These are phyloP conservation scores for Thalassia testudinum DNA, from an alignment of 116 monocot genomes.

Conservation along the genomic window DNA sequence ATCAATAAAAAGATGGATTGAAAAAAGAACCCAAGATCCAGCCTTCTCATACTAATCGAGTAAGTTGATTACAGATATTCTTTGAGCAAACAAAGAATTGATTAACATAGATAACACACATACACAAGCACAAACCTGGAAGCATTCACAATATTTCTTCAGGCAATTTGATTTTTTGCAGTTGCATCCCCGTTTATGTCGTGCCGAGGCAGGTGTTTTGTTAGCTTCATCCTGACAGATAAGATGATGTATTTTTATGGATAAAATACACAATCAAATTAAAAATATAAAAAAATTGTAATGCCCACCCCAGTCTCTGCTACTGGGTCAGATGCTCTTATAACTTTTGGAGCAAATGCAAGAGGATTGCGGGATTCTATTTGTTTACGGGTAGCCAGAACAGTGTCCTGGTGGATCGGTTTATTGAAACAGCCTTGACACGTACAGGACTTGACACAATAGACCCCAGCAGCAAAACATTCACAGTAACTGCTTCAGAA, in stretches of 20 bases:
- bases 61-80: too few species aligned
- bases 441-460: constrained; percentile 43
- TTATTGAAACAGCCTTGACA: constrained; percentile 61
- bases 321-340: constrained; percentile 28
- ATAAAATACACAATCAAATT: too few species aligned
- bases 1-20: not conserved
- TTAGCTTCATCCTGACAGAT: constrained; percentile 42
- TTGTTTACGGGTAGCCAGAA: constrained; percentile 28
- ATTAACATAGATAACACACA: not conserved
- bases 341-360: constrained; percentile 77
- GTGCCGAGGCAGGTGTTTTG: constrained; percentile 78
- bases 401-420: constrained; percentile 26
- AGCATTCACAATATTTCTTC: constrained; percentile 98
- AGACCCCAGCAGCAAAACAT: constrained; percentile 66
- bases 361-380: constrained; percentile 63
- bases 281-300: too few species aligned
- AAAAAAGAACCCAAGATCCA: not conserved
- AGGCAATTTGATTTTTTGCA: constrained; percentile 62
- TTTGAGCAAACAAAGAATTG: too few species aligned
- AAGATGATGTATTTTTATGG: not conserved
- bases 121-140: constrained; percentile 42
- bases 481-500: constrained; percentile 54
- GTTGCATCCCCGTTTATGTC: constrained; percentile 50
- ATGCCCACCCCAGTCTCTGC: constrained; percentile 36
- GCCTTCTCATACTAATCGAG: too few species aligned